Base-by-base conservation (phyloP, 225 moss, liverwort and hornwort species). In the Bryum argenteum region DNA sequence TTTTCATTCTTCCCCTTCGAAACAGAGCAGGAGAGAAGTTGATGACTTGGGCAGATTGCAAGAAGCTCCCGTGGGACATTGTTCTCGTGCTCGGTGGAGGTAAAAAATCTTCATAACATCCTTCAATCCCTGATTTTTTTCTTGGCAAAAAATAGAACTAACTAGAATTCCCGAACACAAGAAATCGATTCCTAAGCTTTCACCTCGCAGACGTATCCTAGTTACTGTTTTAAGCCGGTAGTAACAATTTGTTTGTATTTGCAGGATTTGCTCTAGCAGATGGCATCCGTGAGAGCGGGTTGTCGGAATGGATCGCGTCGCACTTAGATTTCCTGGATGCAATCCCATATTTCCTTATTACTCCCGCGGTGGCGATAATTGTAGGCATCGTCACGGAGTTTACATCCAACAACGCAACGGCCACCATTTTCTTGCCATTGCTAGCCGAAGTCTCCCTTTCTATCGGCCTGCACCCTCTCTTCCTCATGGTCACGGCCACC, bases 31-130 rank as follows among this genome's bases (percentile, higher is more conserved):
- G 91, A 40, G 81, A 92, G 57, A 94, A 80, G 83, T 54, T 98
- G 78, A 91, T 94, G 94, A 83, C 78, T 61, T 98, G 92, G 94
- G 87, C 80, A 58, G 73, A 72, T 54, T 94, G 94, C 81, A 92
- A 94, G 81, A 89, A 92, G 60, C 85, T 98, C 16, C 88, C 90
- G 1, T 94, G 94, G 92, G 90, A 85, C 76, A 86, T 94, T 20
- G 79, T 98, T 66, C 89, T 98, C 51, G 81, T 87, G 62, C 78
- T 87, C 14, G 87, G 87, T 52, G 87, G 87, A 78, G 87, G 87
- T 87, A 78, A 61, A 63, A 14, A 64, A 48, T 17, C 15, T 3
- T 48, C 48, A 17, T 48, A 33, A 33, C 33, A 33, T 6, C 33
- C 33, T 33, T 33, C 5, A 26, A 26, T 4, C 26, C 26, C 26